A percentile compares a stretch with the other conserved stretches of the same genome.
phyloP scores from a whole-genome alignment of 805 yeast species.

The Metschnikowia rubicola region DNA sequence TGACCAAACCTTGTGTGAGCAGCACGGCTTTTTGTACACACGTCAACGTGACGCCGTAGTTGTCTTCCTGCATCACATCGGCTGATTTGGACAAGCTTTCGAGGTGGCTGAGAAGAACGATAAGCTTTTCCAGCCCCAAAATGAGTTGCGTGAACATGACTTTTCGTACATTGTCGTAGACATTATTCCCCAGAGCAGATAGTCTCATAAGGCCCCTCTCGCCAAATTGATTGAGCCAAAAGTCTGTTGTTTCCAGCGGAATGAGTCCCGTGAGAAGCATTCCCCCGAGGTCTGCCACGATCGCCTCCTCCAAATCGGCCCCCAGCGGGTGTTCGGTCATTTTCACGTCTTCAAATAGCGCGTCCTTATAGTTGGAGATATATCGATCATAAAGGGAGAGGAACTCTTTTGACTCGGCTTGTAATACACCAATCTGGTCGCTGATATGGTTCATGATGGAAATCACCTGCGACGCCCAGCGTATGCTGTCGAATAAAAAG shows the following conservation, averaged over 20 bases:
- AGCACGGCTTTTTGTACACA: constrained; percentile 8
- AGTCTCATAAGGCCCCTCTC: constrained; percentile 62
- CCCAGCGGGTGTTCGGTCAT: constrained; percentile 27
- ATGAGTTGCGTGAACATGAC: constrained; percentile 46
- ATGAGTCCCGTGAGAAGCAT: constrained; percentile 53
- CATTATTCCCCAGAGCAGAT: constrained; percentile 45
- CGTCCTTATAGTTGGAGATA: constrained; percentile 31
- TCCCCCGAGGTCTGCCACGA: constrained; percentile 35
- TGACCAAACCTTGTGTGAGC: constrained; percentile 25
- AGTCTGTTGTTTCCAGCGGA: constrained; percentile 48
- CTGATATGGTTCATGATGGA: constrained; percentile 24
- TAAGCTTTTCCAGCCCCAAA: constrained; percentile 54
- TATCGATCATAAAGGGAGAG: constrained; percentile 29
- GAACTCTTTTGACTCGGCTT: constrained; percentile 24
- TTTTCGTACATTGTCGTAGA: constrained; percentile 50
- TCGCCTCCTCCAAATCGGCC: constrained; percentile 14
- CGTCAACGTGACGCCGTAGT: constrained; percentile 11
- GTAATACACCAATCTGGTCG: constrained; percentile 20
- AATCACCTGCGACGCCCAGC: constrained; percentile 24
- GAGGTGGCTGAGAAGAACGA: constrained; percentile 44
- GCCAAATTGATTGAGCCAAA: constrained; percentile 63
- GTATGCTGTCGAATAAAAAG: constrained; percentile 22
- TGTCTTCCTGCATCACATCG: constrained; percentile 1
- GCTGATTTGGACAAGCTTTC: constrained; percentile 28
- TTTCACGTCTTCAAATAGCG: constrained; percentile 17